These are phyloP conservation scores for Arachis monticola DNA, from an alignment of 331 rosid genomes.

Conservation along the genomic window DNA sequence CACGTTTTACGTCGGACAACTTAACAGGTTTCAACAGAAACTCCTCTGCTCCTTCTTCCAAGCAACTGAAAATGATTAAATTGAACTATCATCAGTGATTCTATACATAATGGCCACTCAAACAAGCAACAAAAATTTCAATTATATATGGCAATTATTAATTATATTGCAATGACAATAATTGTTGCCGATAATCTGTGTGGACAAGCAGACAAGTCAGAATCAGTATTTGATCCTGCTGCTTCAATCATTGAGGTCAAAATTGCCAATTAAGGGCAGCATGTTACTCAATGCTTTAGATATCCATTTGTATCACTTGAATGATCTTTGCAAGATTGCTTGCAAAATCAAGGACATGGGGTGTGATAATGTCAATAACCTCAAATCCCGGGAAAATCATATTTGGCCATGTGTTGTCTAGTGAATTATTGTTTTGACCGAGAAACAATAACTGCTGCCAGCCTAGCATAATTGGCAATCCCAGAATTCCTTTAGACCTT, in stretches of 20 bases:
- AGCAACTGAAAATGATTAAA: conserved; percentile 59
- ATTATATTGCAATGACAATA: conserved; percentile 15
- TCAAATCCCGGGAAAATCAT: neutral
- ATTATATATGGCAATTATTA: conserved; percentile 26
- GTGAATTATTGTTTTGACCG: neutral
- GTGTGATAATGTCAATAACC: neutral
- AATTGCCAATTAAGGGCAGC: conserved; percentile 23
- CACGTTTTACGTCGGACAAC: conserved; percentile 76
- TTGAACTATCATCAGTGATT: neutral
- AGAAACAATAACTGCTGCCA: neutral
- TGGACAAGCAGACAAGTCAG: conserved; percentile 18
- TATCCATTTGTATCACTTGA: conserved; percentile 18
- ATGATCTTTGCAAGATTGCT: conserved; percentile 23
- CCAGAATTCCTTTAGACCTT: too few relatives aligned
- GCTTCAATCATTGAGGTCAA: conserved; percentile 39
- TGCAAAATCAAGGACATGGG: neutral
- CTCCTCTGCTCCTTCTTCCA: conserved; percentile 96
- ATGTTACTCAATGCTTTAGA: conserved; percentile 20
- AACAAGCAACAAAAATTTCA: conserved; percentile 8
- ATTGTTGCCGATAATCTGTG: neutral
- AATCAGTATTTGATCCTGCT: conserved; percentile 17
- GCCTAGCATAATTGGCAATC: conserved; percentile 9
- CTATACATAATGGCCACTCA: neutral
- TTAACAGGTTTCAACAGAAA: conserved; percentile 90
- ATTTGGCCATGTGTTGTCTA: conserved; percentile 7